These are phyloP conservation scores for Bipolaris bicolor DNA, from an alignment of 2,329 filamentous ascomycete species.

Conservation along the genomic window DNA sequence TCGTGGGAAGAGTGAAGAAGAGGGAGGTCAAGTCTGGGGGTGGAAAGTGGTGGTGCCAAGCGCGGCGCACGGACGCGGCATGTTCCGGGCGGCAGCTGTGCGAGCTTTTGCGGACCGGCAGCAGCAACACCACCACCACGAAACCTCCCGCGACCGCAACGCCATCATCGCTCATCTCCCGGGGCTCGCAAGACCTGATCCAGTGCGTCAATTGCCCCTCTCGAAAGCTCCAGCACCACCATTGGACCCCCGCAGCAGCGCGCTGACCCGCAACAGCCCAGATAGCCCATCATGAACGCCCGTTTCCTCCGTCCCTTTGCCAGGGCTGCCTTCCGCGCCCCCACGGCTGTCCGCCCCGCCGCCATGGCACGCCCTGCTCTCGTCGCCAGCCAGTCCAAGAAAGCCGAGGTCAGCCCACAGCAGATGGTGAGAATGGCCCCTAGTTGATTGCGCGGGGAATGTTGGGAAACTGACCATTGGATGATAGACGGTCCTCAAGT, in stretches of 20 bases:
- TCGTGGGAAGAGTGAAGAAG: background rate
- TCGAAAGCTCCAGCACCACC: constrained; percentile 23
- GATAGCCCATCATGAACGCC: constrained; percentile 51
- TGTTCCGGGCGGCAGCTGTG: constrained; percentile 29
- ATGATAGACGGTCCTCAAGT: constrained; percentile 48
- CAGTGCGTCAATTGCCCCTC: constrained; percentile 39
- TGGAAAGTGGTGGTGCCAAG: constrained; percentile 18
- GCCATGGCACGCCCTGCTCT: constrained; percentile 46
- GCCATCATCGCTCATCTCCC: constrained; percentile 46
- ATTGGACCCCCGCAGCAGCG: constrained; percentile 36
- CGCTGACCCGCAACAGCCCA: constrained; percentile 39
- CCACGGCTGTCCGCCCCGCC: constrained; percentile 43
- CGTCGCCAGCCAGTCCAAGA: constrained; percentile 45
- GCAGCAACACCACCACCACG: constrained; percentile 25
- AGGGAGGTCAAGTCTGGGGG: background rate
- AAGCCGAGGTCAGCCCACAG: constrained; percentile 40
- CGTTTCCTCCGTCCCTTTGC: constrained; percentile 51
- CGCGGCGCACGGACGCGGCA: constrained; percentile 28
- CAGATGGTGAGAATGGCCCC: constrained; percentile 39
- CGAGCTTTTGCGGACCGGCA: constrained; percentile 42
- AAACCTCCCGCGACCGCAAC: constrained; percentile 35
- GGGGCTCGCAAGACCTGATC: constrained; percentile 34
- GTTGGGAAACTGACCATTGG: constrained; percentile 22
- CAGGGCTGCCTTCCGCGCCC: constrained; percentile 49
- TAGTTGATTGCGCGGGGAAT: no score